Evolutionary conservation across 805 yeast genomes (phyloP).

Genomic region (Wickerhamomyces bovis): DNA sequence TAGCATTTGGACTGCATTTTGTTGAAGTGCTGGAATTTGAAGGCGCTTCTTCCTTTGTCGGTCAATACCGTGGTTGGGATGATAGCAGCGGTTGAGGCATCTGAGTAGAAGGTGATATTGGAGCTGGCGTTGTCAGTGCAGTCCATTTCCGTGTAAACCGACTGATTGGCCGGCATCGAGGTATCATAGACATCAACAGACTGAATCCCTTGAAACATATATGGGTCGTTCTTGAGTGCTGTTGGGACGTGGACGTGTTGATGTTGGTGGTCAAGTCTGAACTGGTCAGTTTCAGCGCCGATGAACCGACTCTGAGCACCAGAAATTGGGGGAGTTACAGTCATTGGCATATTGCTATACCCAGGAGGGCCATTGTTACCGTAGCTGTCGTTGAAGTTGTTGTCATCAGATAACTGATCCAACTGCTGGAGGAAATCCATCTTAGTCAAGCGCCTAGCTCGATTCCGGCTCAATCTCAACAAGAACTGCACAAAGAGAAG

Average conservation of each 20-base stretch:
- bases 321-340: neutral
- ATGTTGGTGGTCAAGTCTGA: neutral
- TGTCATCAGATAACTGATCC: constrained; percentile 11
- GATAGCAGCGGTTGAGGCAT: neutral
- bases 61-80: constrained; percentile 27
- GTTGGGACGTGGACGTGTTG: neutral
- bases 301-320: neutral
- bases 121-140: constrained; percentile 7
- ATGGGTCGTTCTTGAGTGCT: neutral
- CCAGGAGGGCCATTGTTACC: neutral
- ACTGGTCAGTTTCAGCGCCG: neutral
- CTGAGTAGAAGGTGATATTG: constrained; percentile 8
- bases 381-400: constrained; percentile 1
- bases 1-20: constrained; percentile 46
- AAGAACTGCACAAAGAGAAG: neutral
- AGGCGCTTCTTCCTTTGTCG: constrained; percentile 29
- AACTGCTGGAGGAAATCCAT: constrained; percentile 12
- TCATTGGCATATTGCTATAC: neutral
- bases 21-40: constrained; percentile 35
- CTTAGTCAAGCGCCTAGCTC: neutral
- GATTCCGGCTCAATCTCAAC: neutral
- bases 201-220: constrained; percentile 5
- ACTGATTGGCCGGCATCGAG: constrained; percentile 1
- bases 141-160: neutral
- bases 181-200: constrained; percentile 3